Evolutionary conservation across 495 filamentous ascomycete species (phyloP), one percentile per base, ranked within the genome.

Genomic region (Thozetella sp.): DNA sequence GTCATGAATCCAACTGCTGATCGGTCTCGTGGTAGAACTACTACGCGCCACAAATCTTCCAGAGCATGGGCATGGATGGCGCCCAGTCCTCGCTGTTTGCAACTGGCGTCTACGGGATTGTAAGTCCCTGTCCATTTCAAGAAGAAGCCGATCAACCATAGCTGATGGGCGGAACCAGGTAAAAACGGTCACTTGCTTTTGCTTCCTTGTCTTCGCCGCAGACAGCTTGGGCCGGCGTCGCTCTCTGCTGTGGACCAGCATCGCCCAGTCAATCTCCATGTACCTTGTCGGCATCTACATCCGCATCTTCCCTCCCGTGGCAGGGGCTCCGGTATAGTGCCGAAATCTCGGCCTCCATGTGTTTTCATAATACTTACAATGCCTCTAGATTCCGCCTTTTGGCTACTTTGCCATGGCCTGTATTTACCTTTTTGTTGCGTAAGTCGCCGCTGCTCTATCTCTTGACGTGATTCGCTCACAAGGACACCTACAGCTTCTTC

Each of bases 231-330:
- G 90, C 17, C 83, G 90, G 10, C 83, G 86, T 17, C 80, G 84
- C 58, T 86, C 85, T 22, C 80, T 94, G 22, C 79, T 92, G 56
- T 89, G 85, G 80, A 91, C 89, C 20, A 85, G 84, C n/a, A 79
- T 89, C 55, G 89, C 83, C 17, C 86, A 87, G 70, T 83, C 78
- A 10, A 72, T 87, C 25, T 78, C 83, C 61, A 91, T 91, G 85
- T 83, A 87, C 64, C 88, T 91, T 66, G 86, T 92, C 55, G 89
- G 89, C 13, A 76, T 92, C 45, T 90, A 93, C 67, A 80, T 89
- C 22, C 85, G 87, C 56, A 83, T 90, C 55, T 74, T 84, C 20
- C 88, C 88, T 0, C 89, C 88, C 0, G 61, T 81, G 19, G 55
- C 72, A 10, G 83, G 78, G 9, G 61, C 30, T 2, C 59, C 70